Base-by-base conservation (phyloP, 2,329 filamentous ascomycete species). In the Penicillium olsonii region DNA sequence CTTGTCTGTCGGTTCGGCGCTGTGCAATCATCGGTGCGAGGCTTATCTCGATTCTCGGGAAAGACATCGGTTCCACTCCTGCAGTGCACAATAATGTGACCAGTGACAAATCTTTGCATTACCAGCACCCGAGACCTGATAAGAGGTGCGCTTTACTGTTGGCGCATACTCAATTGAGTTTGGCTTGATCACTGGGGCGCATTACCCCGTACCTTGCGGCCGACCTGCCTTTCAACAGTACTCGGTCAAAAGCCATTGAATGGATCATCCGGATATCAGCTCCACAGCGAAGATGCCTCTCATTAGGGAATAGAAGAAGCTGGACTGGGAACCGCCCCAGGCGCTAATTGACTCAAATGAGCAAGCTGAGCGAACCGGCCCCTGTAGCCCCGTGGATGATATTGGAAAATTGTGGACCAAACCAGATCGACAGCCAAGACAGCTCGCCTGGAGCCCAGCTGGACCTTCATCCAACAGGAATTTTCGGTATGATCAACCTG, bases 281-380 rank as follows among this genome's bases (percentile, higher is more conserved):
- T 48, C 53, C 53, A 54, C 55, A 52, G 55, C 55, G 58, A 58
- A 58, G 47, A 31, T 43, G 20, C 15, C 18, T 24, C 22, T 46
- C 35, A 43, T 29, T 34, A 52, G 47, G 40, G 52, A 50, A 38
- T 37, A 39, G 26, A 18, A 33, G 26, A 45, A 42, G 26, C 42
- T 19, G 8, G 20, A 27, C 18, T 18, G 34, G 37, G 14, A 14
- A n/a, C 42, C 10, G 43, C 29, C 29, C 46, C 35, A 20, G 43
- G 22, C 22, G 50, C 48, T 53, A 57, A 51, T 50, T 41, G 33
- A 15, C n/a, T 7, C 27, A 31, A n/a, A n/a, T 22, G 10, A 52
- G 15, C 18, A 15, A 44, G 18, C 31, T 47, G 11, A 24, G 12
- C 4, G 22, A 48, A 42, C 41, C 29, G 37, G 40, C 46, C 22